A percentile compares a stretch with the other conserved stretches of the same genome.
phyloP scores from a whole-genome alignment of 192 early-diverging fungal species.

The Dissophora ornata region DNA sequence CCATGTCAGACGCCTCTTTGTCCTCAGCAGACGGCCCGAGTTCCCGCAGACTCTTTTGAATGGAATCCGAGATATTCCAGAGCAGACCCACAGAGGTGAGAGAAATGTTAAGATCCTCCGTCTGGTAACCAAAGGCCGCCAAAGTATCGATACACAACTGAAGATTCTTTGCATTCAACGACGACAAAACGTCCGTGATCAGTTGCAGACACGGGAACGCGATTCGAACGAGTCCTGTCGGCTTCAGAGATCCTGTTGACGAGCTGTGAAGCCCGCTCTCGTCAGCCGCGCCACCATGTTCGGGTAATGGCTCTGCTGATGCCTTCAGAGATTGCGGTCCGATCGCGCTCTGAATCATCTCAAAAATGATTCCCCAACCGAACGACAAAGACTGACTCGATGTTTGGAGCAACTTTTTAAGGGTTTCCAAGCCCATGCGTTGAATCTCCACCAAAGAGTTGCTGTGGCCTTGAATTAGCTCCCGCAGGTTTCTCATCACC shows the following conservation, averaged over 20 bases:
- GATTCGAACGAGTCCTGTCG: constrained; percentile 70
- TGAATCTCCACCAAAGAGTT: constrained; percentile 76
- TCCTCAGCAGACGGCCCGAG: constrained; percentile 50
- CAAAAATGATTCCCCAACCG: constrained; percentile 92
- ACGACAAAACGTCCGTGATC: constrained; percentile 92
- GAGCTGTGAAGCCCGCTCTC: constrained; percentile 9
- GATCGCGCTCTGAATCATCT: constrained; percentile 77
- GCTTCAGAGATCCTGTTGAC: constrained; percentile 18
- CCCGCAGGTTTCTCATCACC: constrained; percentile 69
- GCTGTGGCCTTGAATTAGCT: constrained; percentile 64
- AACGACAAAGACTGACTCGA: constrained; percentile 87
- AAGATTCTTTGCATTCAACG: constrained; percentile 79
- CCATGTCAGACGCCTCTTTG: background rate
- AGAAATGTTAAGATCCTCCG: constrained; percentile 93
- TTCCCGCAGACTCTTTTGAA: constrained; percentile 78
- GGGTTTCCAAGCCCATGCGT: constrained; percentile 85
- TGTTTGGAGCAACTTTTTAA: constrained; percentile 91
- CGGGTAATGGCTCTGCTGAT: constrained; percentile 6
- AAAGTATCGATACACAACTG: constrained; percentile 85
- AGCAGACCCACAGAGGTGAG: constrained; percentile 91
- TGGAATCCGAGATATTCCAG: constrained; percentile 93
- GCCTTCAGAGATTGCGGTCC: background rate
- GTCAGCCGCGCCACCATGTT: background rate
- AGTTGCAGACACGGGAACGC: constrained; percentile 95
- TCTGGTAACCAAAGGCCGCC: constrained; percentile 82